Percentiles rank a stretch among this genome's conserved stretches.
These are phyloP conservation scores for Plenodomus biglobosus DNA, from an alignment of 2,329 filamentous ascomycete genomes.

Conservation along the genomic window DNA sequence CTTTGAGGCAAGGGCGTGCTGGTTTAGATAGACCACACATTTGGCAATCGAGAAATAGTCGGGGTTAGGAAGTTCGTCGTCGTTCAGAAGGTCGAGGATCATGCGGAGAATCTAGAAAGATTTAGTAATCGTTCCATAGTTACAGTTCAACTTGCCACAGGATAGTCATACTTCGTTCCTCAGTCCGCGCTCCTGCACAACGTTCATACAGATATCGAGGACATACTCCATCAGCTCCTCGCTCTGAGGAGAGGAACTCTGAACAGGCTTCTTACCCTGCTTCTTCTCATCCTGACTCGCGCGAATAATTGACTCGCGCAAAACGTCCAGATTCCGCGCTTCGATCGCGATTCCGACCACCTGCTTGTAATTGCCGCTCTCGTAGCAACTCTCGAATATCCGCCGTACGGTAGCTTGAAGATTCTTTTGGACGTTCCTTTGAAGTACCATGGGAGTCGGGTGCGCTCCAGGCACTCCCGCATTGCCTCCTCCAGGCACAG, in stretches of 20 bases:
- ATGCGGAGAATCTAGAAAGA: conserved; percentile 72
- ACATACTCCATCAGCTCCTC: conserved; percentile 98
- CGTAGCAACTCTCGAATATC: conserved; percentile 87
- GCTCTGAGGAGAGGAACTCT: conserved; percentile 60
- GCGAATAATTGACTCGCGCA: conserved; percentile 82
- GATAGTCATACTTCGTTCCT: conserved; percentile 61
- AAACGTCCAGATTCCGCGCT: conserved; percentile 84
- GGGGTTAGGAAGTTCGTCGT: conserved; percentile 86
- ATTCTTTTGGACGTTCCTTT: conserved; percentile 74
- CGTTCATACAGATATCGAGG: conserved; percentile 93
- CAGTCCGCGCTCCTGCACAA: conserved; percentile 89
- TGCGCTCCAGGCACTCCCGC: conserved; percentile 56
- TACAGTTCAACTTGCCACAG: not conserved
- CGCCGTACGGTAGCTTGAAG: conserved; percentile 83
- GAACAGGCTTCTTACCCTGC: conserved; percentile 59
- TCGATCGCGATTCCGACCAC: conserved; percentile 97
- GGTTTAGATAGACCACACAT: conserved; percentile 93
- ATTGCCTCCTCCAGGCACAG: conserved; percentile 58
- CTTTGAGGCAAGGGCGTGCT: conserved; percentile 83
- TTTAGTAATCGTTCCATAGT: conserved; percentile 13
- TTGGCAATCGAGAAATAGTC: conserved; percentile 98
- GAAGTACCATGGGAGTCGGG: conserved; percentile 65
- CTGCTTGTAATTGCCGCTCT: conserved; percentile 85
- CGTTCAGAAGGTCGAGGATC: conserved; percentile 92
- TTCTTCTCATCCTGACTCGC: conserved; percentile 83